Percentiles rank a stretch among this genome's conserved stretches.
Evolutionary conservation across 805 yeast species (phyloP).

Genomic region (Saccharomyces jurei): DNA sequence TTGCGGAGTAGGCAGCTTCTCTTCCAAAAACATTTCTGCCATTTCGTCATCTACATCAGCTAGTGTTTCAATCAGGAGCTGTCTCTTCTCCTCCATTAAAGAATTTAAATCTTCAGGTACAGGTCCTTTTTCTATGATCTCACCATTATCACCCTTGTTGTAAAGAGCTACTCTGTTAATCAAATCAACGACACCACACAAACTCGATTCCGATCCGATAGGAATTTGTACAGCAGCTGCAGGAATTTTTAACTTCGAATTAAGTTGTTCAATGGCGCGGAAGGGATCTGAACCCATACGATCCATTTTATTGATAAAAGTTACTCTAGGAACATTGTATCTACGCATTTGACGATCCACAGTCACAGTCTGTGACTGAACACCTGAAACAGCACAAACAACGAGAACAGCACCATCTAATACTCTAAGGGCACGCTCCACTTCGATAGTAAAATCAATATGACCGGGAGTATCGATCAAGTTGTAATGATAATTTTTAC

Average conservation of each 20-base stretch:
- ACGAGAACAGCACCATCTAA: slow-evolving; percentile 97
- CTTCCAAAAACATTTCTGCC: slow-evolving; percentile 87
- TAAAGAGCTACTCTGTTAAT: slow-evolving; percentile 80
- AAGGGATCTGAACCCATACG: slow-evolving; percentile 99
- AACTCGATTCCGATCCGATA: slow-evolving; percentile 82
- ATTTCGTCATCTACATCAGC: slow-evolving; percentile 98
- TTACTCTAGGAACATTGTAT: slow-evolving; percentile 92
- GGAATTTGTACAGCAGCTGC: slow-evolving; percentile 99
- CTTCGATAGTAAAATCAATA: slow-evolving; percentile 97
- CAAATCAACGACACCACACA: slow-evolving; percentile 85
- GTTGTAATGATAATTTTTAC: slow-evolving; percentile 71
- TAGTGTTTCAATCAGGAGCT: slow-evolving; percentile 76
- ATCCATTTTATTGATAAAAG: slow-evolving; percentile 97
- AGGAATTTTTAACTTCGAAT: slow-evolving; percentile 76
- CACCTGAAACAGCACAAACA: slow-evolving; percentile 97
- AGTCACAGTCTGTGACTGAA: slow-evolving; percentile 96
- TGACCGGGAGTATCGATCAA: slow-evolving; percentile 98
- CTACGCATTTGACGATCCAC: slow-evolving; percentile 99
- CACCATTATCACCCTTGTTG: slow-evolving; percentile 89
- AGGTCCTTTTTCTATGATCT: slow-evolving; percentile 52
- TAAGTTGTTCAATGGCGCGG: slow-evolving; percentile 86
- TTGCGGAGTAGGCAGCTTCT: slow-evolving; percentile 73
- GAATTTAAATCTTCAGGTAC: slow-evolving; percentile 76
- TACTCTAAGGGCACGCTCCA: slow-evolving; percentile 96
- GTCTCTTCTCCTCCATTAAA: slow-evolving; percentile 84